These are phyloP conservation scores for Neofusicoccum sp. DNA, from an alignment of 2,329 filamentous ascomycete species.

Conservation along the genomic window DNA sequence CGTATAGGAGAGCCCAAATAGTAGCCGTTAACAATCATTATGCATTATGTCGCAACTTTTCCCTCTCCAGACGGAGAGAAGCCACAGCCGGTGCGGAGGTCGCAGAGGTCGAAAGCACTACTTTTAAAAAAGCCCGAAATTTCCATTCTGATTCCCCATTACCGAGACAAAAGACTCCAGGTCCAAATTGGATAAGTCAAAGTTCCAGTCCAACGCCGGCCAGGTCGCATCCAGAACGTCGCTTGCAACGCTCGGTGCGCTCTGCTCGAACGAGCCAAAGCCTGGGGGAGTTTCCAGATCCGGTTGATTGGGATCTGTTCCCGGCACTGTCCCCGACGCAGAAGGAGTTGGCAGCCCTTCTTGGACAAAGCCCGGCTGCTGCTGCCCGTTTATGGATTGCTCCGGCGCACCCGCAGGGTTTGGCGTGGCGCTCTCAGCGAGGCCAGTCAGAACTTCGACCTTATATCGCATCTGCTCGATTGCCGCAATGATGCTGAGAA, in stretches of 20 bases:
- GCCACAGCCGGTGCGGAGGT: not conserved
- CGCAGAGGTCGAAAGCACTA: not conserved
- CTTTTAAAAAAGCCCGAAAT: not conserved
- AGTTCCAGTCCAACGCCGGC: constrained; percentile 18
- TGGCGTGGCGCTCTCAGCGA: not conserved
- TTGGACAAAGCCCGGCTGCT: not conserved
- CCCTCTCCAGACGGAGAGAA: not conserved
- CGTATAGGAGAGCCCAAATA: too few relatives aligned
- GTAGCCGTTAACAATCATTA: not conserved
- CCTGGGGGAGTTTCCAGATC: constrained; percentile 5
- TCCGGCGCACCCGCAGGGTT: not conserved
- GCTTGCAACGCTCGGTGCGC: constrained; percentile 3
- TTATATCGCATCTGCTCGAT: constrained; percentile 7
- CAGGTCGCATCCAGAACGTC: constrained; percentile 7
- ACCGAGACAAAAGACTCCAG: constrained; percentile 14
- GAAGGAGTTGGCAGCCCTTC: not conserved
- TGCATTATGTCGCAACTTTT: not conserved
- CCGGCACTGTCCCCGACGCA: not conserved
- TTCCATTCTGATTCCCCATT: constrained; percentile 13
- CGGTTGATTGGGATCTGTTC: not conserved
- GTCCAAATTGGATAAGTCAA: constrained; percentile 17
- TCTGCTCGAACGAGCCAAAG: constrained; percentile 2
- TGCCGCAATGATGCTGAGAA: constrained; percentile 12
- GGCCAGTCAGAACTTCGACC: constrained; percentile 8
- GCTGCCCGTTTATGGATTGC: not conserved